Percentiles rank a stretch among this genome's conserved stretches.
Conservation (phyloP, 2,329 filamentous ascomycete species). For the Penicillium frequentans region DNA sequence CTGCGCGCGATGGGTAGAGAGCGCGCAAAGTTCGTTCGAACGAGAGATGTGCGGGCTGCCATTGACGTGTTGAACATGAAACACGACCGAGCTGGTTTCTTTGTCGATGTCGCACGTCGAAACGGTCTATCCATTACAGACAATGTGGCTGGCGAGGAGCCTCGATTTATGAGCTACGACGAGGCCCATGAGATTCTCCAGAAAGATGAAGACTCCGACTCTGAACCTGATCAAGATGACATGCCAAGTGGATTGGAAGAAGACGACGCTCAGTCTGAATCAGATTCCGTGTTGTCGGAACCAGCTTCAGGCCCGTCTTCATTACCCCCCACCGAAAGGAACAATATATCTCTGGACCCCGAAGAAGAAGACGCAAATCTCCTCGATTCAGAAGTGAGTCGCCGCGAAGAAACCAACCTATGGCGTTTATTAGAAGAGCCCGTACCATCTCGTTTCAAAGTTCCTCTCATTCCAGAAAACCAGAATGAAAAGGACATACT, state of each 20-base stretch:
- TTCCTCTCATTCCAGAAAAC: constrained; percentile 21
- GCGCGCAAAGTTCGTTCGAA: constrained; percentile 39
- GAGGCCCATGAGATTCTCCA: constrained; percentile 25
- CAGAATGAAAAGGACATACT: constrained; percentile 15
- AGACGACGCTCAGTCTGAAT: not conserved
- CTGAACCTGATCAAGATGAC: constrained; percentile 11
- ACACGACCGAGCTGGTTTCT: constrained; percentile 48
- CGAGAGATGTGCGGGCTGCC: constrained; percentile 56
- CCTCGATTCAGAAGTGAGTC: constrained; percentile 48
- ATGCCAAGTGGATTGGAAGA: not conserved
- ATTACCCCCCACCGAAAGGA: not conserved
- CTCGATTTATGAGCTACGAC: constrained; percentile 33
- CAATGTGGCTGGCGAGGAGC: constrained; percentile 21
- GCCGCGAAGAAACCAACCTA: constrained; percentile 47
- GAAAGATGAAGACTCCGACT: constrained; percentile 10
- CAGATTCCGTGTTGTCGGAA: not conserved
- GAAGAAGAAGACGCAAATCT: constrained; percentile 49
- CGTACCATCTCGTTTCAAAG: constrained; percentile 13
- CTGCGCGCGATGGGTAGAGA: constrained; percentile 32
- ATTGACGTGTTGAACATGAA: constrained; percentile 55
- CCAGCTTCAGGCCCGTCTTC: no score
- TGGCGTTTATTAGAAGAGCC: constrained; percentile 43
- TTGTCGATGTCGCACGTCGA: constrained; percentile 53
- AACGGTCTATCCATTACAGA: constrained; percentile 53
- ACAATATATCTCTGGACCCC: constrained; percentile 24